phyloP scores from a whole-genome alignment of 371 early-diverging fungal genomes.

The Circinella minor region DNA sequence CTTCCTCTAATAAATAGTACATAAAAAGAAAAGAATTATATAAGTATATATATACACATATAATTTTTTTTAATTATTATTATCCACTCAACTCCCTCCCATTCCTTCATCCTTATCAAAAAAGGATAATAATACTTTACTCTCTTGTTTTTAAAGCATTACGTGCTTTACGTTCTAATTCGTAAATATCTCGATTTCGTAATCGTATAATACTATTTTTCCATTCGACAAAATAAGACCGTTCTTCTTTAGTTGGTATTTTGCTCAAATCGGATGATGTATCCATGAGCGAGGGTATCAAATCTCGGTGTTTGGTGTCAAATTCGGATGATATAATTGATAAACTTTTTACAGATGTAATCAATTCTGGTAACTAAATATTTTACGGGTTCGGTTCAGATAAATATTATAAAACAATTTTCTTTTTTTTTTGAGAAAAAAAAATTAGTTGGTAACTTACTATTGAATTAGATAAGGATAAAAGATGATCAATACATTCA shows the following conservation, averaged over 20 bases:
- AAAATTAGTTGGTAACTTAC: slow-evolving; percentile 2
- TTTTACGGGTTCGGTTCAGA: too few relatives aligned
- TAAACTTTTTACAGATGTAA: not conserved
- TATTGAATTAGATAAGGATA: not conserved
- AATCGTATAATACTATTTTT: not conserved
- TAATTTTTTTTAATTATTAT: not conserved
- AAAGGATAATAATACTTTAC: not conserved
- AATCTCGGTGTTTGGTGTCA: slow-evolving; percentile 10
- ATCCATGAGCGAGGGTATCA: slow-evolving; percentile 2
- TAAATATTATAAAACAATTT: too few relatives aligned
- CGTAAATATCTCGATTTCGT: not conserved
- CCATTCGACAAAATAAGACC: not conserved
- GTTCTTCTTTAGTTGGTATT: slow-evolving; percentile 1
- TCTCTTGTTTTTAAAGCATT: slow-evolving; percentile 14
- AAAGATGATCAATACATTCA: slow-evolving; percentile 2
- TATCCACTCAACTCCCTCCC: too few relatives aligned
- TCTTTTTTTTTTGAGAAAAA: too few relatives aligned
- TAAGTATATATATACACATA: not conserved
- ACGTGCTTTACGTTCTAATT: slow-evolving; percentile 8
- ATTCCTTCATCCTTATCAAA: too few relatives aligned
- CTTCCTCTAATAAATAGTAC: not conserved
- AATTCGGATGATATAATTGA: slow-evolving; percentile 2
- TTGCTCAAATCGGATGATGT: slow-evolving; percentile 2
- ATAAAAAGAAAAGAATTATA: not conserved
- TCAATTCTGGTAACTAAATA: not conserved